phyloP scores from a whole-genome alignment of 2,329 filamentous ascomycete species.

The Penicillium janthinellum region DNA sequence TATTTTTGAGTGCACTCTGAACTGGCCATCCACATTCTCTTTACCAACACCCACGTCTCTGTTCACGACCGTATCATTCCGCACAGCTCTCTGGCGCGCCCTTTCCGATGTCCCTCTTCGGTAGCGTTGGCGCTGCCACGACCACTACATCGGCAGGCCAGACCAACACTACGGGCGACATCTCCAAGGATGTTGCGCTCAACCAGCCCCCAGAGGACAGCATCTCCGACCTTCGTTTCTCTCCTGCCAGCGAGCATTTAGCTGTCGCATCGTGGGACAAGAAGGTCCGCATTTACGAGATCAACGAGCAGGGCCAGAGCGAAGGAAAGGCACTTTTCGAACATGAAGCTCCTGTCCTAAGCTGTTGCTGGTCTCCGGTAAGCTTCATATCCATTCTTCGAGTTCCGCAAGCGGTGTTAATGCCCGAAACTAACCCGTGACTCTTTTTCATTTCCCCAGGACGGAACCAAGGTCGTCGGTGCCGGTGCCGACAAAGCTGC shows the following conservation, averaged over 20 bases:
- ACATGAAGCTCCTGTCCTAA: conserved; percentile 81
- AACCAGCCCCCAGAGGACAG: conserved; percentile 80
- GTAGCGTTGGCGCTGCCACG: conserved; percentile 41
- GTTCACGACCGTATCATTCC: neutral
- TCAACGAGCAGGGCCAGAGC: conserved; percentile 73
- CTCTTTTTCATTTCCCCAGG: conserved; percentile 55
- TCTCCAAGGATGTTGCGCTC: conserved; percentile 83
- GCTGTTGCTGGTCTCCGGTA: conserved; percentile 86
- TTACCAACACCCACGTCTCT: neutral
- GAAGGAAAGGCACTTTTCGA: conserved; percentile 85
- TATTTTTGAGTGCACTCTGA: neutral
- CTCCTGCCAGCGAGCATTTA: conserved; percentile 74
- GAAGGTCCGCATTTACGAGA: conserved; percentile 95
- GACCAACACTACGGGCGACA: conserved; percentile 81
- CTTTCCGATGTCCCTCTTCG: conserved; percentile 54
- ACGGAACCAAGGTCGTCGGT: conserved; percentile 85
- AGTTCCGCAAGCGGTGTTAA: neutral
- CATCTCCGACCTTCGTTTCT: conserved; percentile 85
- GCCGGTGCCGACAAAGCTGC: conserved; percentile 89
- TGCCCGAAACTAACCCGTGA: conserved; percentile 8
- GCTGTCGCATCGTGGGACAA: conserved; percentile 96
- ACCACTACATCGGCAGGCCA: conserved; percentile 52
- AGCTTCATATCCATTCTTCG: conserved; percentile 31
- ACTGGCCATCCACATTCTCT: neutral
- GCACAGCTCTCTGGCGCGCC: conserved; percentile 17